A percentile compares a stretch with the other conserved stretches of the same genome.
Conservation (phyloP, 495 filamentous ascomycete genomes). For the Neurospora tetrasperma region DNA sequence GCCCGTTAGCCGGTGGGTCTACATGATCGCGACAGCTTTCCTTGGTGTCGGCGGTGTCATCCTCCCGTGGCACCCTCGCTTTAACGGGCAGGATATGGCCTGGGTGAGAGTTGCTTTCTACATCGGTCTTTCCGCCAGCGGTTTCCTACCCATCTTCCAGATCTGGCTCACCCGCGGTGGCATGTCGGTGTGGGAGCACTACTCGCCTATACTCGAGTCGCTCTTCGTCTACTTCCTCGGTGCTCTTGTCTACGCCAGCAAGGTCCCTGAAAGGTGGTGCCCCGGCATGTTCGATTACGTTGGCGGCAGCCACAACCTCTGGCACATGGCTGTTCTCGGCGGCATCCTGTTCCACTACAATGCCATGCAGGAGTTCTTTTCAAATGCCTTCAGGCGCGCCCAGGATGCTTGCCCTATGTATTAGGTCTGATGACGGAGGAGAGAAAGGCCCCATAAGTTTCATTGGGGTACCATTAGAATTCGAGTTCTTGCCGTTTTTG, state of each 20-base stretch:
- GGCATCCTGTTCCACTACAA: slow-evolving; percentile 96
- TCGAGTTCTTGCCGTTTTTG: not conserved
- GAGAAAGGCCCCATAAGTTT: not conserved
- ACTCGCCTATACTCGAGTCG: slow-evolving; percentile 79
- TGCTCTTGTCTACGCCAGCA: slow-evolving; percentile 82
- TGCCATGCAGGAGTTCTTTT: slow-evolving; percentile 93
- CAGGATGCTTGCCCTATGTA: slow-evolving; percentile 38
- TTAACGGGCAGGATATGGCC: slow-evolving; percentile 86
- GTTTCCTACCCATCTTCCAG: slow-evolving; percentile 81
- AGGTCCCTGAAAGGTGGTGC: slow-evolving; percentile 86
- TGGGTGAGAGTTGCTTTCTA: slow-evolving; percentile 92
- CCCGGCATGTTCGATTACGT: slow-evolving; percentile 91
- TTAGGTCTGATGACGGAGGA: slow-evolving; percentile 10
- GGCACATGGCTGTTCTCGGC: slow-evolving; percentile 90
- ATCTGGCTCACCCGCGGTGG: slow-evolving; percentile 67
- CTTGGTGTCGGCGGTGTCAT: slow-evolving; percentile 84
- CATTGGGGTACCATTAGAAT: not conserved
- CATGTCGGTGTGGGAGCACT: slow-evolving; percentile 70
- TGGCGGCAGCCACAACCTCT: slow-evolving; percentile 91
- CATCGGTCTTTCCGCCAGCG: slow-evolving; percentile 76
- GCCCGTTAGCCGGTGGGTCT: slow-evolving; percentile 73
- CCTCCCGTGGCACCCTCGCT: slow-evolving; percentile 90
- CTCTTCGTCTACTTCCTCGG: slow-evolving; percentile 76
- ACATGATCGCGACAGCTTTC: slow-evolving; percentile 70
- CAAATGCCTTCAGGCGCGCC: slow-evolving; percentile 68